Percentiles rank a stretch among this genome's conserved stretches.
Evolutionary conservation across 164 flowering plant species (phyloP).

Genomic region (Nymphaea thermarum): DNA sequence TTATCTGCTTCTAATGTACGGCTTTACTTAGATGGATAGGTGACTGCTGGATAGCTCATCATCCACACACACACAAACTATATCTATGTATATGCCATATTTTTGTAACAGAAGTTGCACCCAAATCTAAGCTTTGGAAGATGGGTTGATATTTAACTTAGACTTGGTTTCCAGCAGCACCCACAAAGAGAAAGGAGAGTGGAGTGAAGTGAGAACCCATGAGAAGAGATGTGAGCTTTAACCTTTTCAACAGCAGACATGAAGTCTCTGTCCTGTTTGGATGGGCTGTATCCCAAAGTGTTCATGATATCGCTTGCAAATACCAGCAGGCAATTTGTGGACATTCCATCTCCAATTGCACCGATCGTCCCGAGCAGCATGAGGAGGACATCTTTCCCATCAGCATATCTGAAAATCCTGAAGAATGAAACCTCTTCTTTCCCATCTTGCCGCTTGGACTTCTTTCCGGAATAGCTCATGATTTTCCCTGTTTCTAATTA

Average conservation of each 20-base stretch:
- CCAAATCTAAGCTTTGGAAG: no score
- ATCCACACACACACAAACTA: no score
- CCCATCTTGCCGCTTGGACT: no score
- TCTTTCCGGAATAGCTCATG: no score
- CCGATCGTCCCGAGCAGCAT: conserved; percentile 85
- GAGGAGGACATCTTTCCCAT: conserved; percentile 55
- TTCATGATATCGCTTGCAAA: conserved; percentile 72
- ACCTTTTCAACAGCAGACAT: conserved; percentile 80
- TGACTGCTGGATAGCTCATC: no score
- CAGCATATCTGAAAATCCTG: conserved; percentile 61
- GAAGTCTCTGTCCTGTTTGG: conserved; percentile 31
- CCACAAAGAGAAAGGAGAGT: not conserved
- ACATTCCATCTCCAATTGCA: conserved; percentile 91
- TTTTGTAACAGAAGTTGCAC: no score
- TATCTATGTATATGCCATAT: no score
- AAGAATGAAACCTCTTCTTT: no score
- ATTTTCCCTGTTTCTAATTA: no score
- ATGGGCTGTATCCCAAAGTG: conserved; percentile 56
- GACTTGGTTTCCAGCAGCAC: not conserved
- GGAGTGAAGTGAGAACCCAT: not conserved
- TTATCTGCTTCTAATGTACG: no score
- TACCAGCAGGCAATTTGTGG: conserved; percentile 59
- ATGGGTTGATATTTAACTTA: no score
- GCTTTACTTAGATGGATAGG: no score
- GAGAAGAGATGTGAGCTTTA: not conserved